Evolutionary conservation across 208 protist genomes (phyloP).

Genomic region (Spongospora subterranea): DNA sequence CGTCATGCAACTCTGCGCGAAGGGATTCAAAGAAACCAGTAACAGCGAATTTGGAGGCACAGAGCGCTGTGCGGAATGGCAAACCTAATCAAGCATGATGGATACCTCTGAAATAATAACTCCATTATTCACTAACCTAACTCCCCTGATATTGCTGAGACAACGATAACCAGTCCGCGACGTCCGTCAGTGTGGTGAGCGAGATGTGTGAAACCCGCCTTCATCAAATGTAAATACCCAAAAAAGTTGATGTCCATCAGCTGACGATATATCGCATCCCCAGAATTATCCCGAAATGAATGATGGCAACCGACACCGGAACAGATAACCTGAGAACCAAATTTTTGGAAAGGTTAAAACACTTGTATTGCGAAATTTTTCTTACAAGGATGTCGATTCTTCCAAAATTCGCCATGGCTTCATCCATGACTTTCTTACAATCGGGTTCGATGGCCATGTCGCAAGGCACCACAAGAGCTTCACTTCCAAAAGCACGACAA

Average conservation of each 20-base stretch:
- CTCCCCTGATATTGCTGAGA: not conserved
- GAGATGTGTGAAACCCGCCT: not conserved
- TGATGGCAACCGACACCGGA: constrained; percentile 48
- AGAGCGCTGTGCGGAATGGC: constrained; percentile 15
- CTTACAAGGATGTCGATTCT: constrained; percentile 28
- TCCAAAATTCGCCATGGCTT: not conserved
- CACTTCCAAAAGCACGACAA: not conserved
- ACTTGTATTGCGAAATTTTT: not conserved
- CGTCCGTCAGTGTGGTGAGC: not conserved
- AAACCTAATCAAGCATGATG: not conserved
- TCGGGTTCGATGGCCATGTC: not conserved
- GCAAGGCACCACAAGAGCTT: not conserved
- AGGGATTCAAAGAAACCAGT: constrained; percentile 55
- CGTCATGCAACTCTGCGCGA: not conserved
- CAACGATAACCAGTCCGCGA: constrained; percentile 26
- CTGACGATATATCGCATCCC: constrained; percentile 8
- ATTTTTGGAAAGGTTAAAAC: not conserved
- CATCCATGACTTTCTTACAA: not conserved
- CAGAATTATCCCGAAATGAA: constrained; percentile 5
- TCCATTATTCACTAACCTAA: not conserved
- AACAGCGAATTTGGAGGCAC: constrained; percentile 32
- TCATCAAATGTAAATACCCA: constrained; percentile 53
- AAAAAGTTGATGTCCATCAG: constrained; percentile 55
- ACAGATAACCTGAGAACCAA: not conserved
- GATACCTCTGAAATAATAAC: not conserved